Percentiles rank a stretch among this genome's conserved stretches.
Evolutionary conservation across 495 filamentous ascomycete species (phyloP).

Genomic region (Talaromyces wortmannii): DNA sequence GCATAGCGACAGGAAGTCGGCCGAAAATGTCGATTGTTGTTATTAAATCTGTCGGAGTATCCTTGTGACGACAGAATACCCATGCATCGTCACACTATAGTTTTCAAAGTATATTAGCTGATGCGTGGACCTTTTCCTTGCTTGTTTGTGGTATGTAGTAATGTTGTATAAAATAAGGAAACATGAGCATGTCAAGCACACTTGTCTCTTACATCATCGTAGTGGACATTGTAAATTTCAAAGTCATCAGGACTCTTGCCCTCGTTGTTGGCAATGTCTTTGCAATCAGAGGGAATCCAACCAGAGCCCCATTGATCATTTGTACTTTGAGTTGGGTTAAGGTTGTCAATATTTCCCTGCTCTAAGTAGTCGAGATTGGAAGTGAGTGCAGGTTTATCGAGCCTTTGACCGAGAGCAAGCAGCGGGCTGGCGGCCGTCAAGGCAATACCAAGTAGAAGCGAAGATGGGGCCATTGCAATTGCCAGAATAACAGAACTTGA

Average conservation of each 20-base stretch:
- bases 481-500: not conserved
- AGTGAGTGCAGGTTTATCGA: slow-evolving; percentile 5
- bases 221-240: slow-evolving; percentile 19
- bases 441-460: not conserved
- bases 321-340: slow-evolving; percentile 1
- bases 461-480: not conserved
- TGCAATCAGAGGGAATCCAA: slow-evolving; percentile 17
- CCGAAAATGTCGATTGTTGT: slow-evolving; percentile 19
- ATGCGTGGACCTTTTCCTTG: not conserved
- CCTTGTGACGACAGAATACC: slow-evolving; percentile 23
- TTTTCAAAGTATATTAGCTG: not conserved
- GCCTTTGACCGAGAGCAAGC: not conserved
- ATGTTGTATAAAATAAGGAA: not conserved
- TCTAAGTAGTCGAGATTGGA: slow-evolving; percentile 8
- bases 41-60: slow-evolving; percentile 4
- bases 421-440: not conserved
- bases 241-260: slow-evolving; percentile 12
- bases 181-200: not conserved
- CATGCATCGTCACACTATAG: slow-evolving; percentile 16
- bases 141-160: not conserved
- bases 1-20: slow-evolving; percentile 20
- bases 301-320: slow-evolving; percentile 10
- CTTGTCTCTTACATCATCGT: slow-evolving; percentile 11
- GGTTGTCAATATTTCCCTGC: slow-evolving; percentile 5
- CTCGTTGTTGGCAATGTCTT: slow-evolving; percentile 6